Percentiles rank a stretch among this genome's conserved stretches.
Conservation (phyloP, 1,139 yeast species). For the Kodamaea sp. region DNA sequence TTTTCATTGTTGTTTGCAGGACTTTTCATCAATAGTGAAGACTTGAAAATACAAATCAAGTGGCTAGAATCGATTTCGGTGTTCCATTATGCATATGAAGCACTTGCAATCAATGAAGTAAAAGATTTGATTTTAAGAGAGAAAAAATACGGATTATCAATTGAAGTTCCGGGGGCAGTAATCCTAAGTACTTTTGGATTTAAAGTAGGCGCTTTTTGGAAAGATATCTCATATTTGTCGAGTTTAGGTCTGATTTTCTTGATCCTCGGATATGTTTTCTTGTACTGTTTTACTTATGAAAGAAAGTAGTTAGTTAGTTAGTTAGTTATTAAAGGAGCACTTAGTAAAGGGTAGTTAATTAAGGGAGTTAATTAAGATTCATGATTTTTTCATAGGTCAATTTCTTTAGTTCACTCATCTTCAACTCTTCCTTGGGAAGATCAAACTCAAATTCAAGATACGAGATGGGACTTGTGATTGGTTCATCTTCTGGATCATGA, state of each 20-base stretch:
- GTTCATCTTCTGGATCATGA: constrained; percentile 74
- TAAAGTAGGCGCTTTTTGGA: constrained; percentile 68
- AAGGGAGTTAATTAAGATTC: constrained; percentile 13
- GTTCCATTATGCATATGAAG: constrained; percentile 94
- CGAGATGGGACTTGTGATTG: constrained; percentile 38
- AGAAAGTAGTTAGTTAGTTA: constrained; percentile 51
- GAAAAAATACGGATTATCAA: constrained; percentile 85
- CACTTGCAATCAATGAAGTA: constrained; percentile 90
- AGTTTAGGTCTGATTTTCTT: constrained; percentile 52
- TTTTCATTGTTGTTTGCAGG: constrained; percentile 92
- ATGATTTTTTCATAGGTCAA: constrained; percentile 57
- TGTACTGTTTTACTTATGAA: constrained; percentile 73
- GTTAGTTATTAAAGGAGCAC: not conserved
- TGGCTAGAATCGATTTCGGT: constrained; percentile 85
- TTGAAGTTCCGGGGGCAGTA: constrained; percentile 98
- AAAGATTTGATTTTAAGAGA: constrained; percentile 79
- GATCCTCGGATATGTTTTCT: constrained; percentile 66
- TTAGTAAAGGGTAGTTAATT: not conserved
- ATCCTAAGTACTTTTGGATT: constrained; percentile 94
- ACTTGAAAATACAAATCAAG: constrained; percentile 64
- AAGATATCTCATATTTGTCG: constrained; percentile 56
- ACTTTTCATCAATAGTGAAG: constrained; percentile 77
- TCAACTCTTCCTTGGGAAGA: constrained; percentile 48
- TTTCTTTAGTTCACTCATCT: constrained; percentile 45
- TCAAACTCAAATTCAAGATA: constrained; percentile 53